Base-by-base conservation (phyloP, 108 stramenopile genomes). In the Schizochytrium sp. region DNA sequence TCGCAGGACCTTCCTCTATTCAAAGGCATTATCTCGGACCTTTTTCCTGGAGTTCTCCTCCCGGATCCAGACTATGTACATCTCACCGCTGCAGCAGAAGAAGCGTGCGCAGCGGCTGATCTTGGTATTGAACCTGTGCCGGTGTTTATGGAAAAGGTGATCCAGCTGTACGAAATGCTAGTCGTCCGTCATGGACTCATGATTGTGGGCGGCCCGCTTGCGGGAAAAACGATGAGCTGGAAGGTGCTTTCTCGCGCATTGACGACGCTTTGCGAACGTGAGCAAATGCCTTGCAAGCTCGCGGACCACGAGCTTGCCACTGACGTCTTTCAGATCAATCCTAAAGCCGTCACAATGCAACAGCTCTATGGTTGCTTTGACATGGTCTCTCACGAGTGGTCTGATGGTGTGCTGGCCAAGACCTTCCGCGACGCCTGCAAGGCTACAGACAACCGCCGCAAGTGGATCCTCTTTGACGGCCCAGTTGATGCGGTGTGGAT, bases 161-260 rank as follows among this genome's bases (percentile, higher is more conserved):
- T 95, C n/a, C 93, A 95, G 89, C 92, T 94, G 29, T 95, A 95
- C 93, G 95, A 95, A 87, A 95, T 95, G 95, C 94, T 95, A 93
- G 91, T 95, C 41, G 95, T 95, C 34, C 91, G 95, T 16, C 95
- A 95, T 89, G 95, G 95, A 47, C 94, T 95, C 91, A 95, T 95
- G 95, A 93, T 95, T 58, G 95, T 95, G 21, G 95, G 95, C 19
- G n/a, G 90, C 28, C 95, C 95, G 4, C 94, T 94, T 72, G 90
- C 92, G 0, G 95, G 95, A 14, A 95, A 95, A 87, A 94, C 90
- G 41, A 87, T 88, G 60, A 18, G 55, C 76, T 44, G 43, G 83
- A 41, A 93, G 58, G 90, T 94, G 4, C 90, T 94, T 16, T 92
- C 90, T 0, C 57, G 89, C 43, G 88, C 94, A 6, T 60, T 94